These are phyloP conservation scores for Aurifilum marmelostoma DNA, from an alignment of 2,329 filamentous ascomycete species.

Conservation along the genomic window DNA sequence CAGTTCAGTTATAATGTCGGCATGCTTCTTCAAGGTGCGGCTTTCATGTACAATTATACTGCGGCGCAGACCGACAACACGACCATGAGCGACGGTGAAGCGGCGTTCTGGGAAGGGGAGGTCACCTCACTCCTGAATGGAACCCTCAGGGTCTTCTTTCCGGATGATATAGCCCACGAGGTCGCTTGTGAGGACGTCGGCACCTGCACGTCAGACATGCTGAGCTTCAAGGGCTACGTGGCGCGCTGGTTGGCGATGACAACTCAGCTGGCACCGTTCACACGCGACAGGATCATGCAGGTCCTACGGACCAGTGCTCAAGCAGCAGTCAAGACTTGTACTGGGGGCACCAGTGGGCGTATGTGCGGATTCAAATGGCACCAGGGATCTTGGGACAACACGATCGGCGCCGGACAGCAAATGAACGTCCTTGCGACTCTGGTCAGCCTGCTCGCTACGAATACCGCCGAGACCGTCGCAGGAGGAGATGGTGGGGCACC, in stretches of 20 bases:
- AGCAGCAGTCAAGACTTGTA: conserved; percentile 55
- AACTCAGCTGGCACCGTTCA: conserved; percentile 54
- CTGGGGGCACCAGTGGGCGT: conserved; percentile 47
- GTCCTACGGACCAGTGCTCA: conserved; percentile 51
- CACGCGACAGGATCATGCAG: conserved; percentile 46
- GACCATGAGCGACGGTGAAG: conserved; percentile 12
- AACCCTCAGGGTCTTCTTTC: conserved; percentile 51
- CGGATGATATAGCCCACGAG: conserved; percentile 53
- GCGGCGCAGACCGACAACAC: conserved; percentile 41
- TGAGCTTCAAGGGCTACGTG: conserved; percentile 61
- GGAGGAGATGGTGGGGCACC: conserved; percentile 34
- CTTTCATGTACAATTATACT: conserved; percentile 60
- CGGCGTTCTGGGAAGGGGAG: conserved; percentile 47
- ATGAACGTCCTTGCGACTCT: conserved; percentile 50
- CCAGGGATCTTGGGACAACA: conserved; percentile 42
- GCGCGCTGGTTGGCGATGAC: conserved; percentile 55
- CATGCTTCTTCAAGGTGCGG: conserved; percentile 56
- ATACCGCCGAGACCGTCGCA: neutral
- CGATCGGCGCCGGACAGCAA: conserved; percentile 51
- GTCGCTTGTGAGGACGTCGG: conserved; percentile 55
- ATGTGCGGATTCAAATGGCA: conserved; percentile 55
- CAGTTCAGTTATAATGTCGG: conserved; percentile 62
- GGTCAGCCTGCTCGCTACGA: conserved; percentile 41
- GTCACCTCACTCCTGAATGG: conserved; percentile 50
- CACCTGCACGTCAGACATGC: conserved; percentile 61